phyloP scores from a whole-genome alignment of 2,329 filamentous ascomycete species.

The Fusarium nygamai region DNA sequence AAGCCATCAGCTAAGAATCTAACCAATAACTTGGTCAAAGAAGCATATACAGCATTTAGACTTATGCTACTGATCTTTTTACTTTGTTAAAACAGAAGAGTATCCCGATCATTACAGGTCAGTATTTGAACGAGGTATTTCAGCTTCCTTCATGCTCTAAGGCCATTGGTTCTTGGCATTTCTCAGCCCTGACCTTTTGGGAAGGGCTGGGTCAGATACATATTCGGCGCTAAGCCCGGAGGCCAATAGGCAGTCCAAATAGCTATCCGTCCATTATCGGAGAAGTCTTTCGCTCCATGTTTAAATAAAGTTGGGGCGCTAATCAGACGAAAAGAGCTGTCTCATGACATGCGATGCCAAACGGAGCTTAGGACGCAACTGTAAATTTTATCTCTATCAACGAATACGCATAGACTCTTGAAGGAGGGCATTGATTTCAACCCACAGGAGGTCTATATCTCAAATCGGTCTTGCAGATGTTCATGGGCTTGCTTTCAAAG shows the following conservation, averaged over 20 bases:
- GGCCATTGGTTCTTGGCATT: not conserved
- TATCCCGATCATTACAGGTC: not conserved
- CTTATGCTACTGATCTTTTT: not conserved
- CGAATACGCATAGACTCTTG: not conserved
- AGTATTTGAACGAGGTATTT: fast-evolving
- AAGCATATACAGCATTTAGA: not conserved
- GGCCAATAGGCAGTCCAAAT: not conserved
- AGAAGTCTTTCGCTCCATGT: not conserved
- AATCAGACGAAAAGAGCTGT: not conserved
- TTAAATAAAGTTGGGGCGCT: not conserved
- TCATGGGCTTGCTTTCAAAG: too few species aligned
- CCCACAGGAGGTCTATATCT: fast-evolving
- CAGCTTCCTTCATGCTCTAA: not conserved
- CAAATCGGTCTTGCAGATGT: too few species aligned
- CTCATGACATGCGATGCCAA: not conserved
- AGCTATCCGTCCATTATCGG: not conserved
- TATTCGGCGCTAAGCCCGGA: not conserved
- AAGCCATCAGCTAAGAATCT: not conserved
- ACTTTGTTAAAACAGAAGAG: not conserved
- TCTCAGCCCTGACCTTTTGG: too few species aligned
- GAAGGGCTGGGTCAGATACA: not conserved
- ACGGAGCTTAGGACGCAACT: not conserved
- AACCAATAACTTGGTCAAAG: not conserved
- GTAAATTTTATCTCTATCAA: not conserved
- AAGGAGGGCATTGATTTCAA: not conserved